Conservation (phyloP, 2,329 filamentous ascomycete genomes). For the Sclerotinia nivalis region DNA sequence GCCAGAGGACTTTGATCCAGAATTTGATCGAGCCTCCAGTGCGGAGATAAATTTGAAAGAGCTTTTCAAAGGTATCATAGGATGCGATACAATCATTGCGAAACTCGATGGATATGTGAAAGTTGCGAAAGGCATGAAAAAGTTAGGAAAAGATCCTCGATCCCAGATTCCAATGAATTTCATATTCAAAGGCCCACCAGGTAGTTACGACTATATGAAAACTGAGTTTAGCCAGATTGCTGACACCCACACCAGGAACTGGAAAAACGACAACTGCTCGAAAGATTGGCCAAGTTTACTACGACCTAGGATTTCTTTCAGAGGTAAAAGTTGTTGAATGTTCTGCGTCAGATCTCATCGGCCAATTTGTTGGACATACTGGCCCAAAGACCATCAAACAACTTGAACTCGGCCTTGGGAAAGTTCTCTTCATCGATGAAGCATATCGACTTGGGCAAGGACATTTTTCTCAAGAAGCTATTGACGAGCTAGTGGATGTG, state of each 20-base stretch:
- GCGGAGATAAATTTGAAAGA: conserved; percentile 46
- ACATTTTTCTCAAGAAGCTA: conserved; percentile 59
- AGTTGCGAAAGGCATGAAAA: conserved; percentile 48
- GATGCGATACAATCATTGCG: conserved; percentile 51
- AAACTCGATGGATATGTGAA: conserved; percentile 52
- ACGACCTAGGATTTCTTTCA: conserved; percentile 69
- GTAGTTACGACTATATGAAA: conserved; percentile 44
- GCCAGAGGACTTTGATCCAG: conserved; percentile 52
- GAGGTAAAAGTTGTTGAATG: conserved; percentile 61
- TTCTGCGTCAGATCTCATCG: conserved; percentile 69
- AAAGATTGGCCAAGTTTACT: conserved; percentile 76
- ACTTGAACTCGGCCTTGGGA: conserved; percentile 55
- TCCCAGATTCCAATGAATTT: conserved; percentile 58
- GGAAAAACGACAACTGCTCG: conserved; percentile 72
- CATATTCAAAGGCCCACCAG: conserved; percentile 57
- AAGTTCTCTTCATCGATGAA: conserved; percentile 60
- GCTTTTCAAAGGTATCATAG: conserved; percentile 54
- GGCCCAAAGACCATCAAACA: conserved; percentile 63
- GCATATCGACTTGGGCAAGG: conserved; percentile 56
- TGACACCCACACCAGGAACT: conserved; percentile 49
- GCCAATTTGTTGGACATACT: conserved; percentile 68
- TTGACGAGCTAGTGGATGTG: conserved; percentile 66
- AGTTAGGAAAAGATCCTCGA: conserved; percentile 50
- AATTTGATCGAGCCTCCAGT: conserved; percentile 49
- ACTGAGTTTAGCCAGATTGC: accelerated